Conservation (phyloP, 768 basidiomycete species). For the Daedaleopsis sinensis region DNA sequence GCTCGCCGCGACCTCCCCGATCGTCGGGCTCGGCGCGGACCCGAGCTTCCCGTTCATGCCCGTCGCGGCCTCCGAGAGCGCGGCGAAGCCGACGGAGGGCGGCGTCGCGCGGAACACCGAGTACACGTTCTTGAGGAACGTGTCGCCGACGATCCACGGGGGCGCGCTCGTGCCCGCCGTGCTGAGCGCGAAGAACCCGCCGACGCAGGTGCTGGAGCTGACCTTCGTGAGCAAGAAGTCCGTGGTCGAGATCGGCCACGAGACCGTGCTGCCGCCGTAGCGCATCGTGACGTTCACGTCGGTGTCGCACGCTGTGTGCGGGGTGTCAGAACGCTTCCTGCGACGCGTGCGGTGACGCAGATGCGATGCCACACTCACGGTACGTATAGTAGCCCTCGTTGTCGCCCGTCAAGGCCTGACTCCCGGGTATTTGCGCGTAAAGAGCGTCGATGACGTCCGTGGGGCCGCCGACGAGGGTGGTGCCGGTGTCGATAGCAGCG, state of each 20-base stretch:
- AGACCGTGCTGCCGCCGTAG: slow-evolving; percentile 61
- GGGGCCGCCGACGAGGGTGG: slow-evolving; percentile 92
- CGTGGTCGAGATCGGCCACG: slow-evolving; percentile 75
- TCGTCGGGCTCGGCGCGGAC: slow-evolving; percentile 55
- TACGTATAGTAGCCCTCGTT: slow-evolving; percentile 85
- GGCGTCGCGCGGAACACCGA: slow-evolving; percentile 85
- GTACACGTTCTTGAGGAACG: slow-evolving; percentile 95
- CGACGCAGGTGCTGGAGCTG: slow-evolving; percentile 63
- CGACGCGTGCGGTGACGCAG: no score
- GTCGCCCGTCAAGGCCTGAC: slow-evolving; percentile 59
- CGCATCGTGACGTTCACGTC: slow-evolving; percentile 64
- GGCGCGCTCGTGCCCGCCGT: slow-evolving; percentile 54
- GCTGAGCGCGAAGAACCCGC: slow-evolving; percentile 79
- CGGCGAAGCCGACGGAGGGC: slow-evolving; percentile 82
- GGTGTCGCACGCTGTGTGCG: slow-evolving; percentile 66
- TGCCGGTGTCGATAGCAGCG: slow-evolving; percentile 95
- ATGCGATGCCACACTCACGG: slow-evolving; percentile 49
- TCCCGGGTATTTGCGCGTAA: slow-evolving; percentile 76
- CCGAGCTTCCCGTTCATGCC: slow-evolving; percentile 47
- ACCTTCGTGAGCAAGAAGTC: slow-evolving; percentile 80
- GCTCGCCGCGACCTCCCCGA: slow-evolving; percentile 52
- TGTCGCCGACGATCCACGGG: slow-evolving; percentile 89
- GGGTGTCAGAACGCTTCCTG: background rate
- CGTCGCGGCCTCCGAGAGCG: slow-evolving; percentile 58
- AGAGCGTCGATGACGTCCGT: slow-evolving; percentile 56